Base-by-base conservation (phyloP, 352 stramenopile genomes). In the Phytophthora kernoviae region DNA sequence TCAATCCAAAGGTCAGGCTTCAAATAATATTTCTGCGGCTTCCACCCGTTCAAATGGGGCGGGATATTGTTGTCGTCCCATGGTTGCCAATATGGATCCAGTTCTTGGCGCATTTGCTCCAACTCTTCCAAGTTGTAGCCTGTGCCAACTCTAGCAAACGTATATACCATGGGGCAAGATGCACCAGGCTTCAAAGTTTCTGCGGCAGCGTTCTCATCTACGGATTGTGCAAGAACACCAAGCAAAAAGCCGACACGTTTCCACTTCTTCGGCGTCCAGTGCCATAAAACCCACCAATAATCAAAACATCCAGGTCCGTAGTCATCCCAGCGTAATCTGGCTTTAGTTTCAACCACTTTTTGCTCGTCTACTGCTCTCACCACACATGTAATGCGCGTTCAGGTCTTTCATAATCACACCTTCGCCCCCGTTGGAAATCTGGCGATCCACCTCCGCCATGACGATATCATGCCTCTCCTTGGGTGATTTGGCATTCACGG, bases 341-440 rank as follows among this genome's bases (percentile, higher is more conserved):
- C 48, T 96, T 96, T 36, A 96, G 67, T 43, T 96, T 96, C 67
- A 96, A 75, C 87, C 87, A 96, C 22, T 84, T 90, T 57, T 91
- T 89, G 81, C 74, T 62, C 86, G 86, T 2, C 84, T 75, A 54
- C 83, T 90, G 42, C 64, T 88, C 55, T 95, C 87, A 21, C 84
- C 87, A 42, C 84, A 95, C 83, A 95, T 94, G 39, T 95, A 95
- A 39, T 95, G 87, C 9, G 87, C 79, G n/a, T 91, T 91, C 17
- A 92, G 40, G 51, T 95, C 83, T 65, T 95, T 95, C 46, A 95
- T 65, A 26, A 95, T 93, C 32, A 95, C 73, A 11, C 87, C 87
- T 53, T 95, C 87, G 6, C 79, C 86, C 45, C 87, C 87, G n/a
- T 86, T 90, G 9, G 71, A 67, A 12, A 95, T 43, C 47, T 91